These are phyloP conservation scores for Microbotryomycetes sp. DNA, from an alignment of 1,284 basidiomycete genomes.

Conservation along the genomic window DNA sequence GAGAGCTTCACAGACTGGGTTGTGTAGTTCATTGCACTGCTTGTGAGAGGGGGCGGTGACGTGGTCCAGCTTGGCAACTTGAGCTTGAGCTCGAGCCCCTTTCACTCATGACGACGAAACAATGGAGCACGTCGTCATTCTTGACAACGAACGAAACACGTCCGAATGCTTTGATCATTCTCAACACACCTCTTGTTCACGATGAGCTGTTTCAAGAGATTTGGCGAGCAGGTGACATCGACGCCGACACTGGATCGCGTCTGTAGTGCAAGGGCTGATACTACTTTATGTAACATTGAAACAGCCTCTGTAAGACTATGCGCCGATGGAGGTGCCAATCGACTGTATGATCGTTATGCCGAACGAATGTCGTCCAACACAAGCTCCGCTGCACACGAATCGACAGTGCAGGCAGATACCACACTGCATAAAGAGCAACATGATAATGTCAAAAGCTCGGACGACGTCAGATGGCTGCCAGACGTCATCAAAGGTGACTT, in stretches of 20 bases:
- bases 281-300: conserved; percentile 34
- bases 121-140: conserved; percentile 24
- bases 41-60: too few species aligned
- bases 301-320: conserved; percentile 50
- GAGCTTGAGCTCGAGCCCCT: too few species aligned
- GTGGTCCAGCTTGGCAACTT: too few species aligned
- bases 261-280: conserved; percentile 38
- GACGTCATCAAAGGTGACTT: conserved; percentile 88
- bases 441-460: too few species aligned
- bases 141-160: not conserved
- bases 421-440: conserved; percentile 14
- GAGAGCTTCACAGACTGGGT: too few species aligned
- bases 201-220: conserved; percentile 56
- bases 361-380: conserved; percentile 18
- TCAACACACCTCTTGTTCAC: conserved; percentile 76
- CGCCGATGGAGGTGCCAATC: conserved; percentile 92
- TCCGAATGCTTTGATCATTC: conserved; percentile 61
- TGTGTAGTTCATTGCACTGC: too few species aligned
- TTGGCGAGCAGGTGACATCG: conserved; percentile 58
- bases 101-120: not conserved
- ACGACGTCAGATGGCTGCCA: conserved; percentile 58
- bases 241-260: conserved; percentile 18
- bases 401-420: not conserved
- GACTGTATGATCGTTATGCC: conserved; percentile 61
- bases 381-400: not conserved